Base-by-base conservation (phyloP, 225 moss, liverwort and hornwort genomes). In the Thuidium tamariscinum region DNA sequence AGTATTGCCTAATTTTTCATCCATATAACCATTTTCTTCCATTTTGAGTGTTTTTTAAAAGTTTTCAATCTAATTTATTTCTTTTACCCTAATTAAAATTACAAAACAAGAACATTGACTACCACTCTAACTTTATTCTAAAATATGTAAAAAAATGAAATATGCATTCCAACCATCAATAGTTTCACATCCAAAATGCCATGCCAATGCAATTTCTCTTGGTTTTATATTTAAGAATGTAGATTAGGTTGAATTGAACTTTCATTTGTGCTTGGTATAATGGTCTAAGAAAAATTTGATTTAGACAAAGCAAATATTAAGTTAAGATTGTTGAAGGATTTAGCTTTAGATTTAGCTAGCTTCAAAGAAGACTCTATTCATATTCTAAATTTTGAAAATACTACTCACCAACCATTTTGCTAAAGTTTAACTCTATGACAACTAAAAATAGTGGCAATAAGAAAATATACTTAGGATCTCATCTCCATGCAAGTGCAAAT, bases 121-220 rank as follows among this genome's bases (percentile, higher is more conserved):
- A 16, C 7, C 9, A 16, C 0, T 27, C 2, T 70, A 29, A 1
- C 27, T 70, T 5, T 27, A 17, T 44, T 71, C 3, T 10, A 5
- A 44, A 44, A 5, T 44, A 27, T 17, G 2, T 29, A 44, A 27
- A 5, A 42, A 25, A 26, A 10, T 16, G 16, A 27, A 44, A 16
- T 1, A 5, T 0, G 9, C 1, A 10, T 17, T 44, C 16, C 44
- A 71, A 44, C 27, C 3, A 44, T 42, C 0, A 1, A 72, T n/a
- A n/a, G n/a, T n/a, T n/a, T n/a, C n/a, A n/a, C n/a, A n/a, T n/a
- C n/a, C n/a, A n/a, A 48, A 71, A 72, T 30, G 30, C 7, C 11
- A 30, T 1, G 0, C 11, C 2, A 48, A 46, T 0, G 17, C 9
- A 46, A 11, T 18, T 30, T 44, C 0, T 2, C 6, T 0, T 2